Evolutionary conservation across 768 basidiomycete genomes (phyloP), one percentile per base, ranked within the genome.

Genomic region (Tulasnella sp.): DNA sequence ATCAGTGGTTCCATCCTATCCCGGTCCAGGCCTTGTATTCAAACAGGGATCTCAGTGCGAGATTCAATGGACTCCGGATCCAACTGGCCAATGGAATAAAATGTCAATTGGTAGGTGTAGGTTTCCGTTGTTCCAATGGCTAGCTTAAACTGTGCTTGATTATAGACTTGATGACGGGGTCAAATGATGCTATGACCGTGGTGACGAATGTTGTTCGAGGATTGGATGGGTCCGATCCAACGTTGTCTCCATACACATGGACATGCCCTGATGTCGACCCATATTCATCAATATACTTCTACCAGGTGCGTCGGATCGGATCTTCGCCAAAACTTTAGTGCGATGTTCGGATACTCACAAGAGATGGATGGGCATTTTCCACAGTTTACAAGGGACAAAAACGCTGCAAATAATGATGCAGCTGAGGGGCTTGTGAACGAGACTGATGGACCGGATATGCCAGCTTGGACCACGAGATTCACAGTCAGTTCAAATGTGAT

Each of bases 381-480:
- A 6, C 28, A 45, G 43, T 27, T 45, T 7, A 25, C 43, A 5
- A n/a, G n/a, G n/a, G n/a, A n/a, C 8, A 64, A 66, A 33, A 57
- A 59, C 22, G 59, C 58, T 8, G 58, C 62, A 43, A 42, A 20
- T 13, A 16, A 55, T 8, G 49, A 58, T 27, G 50, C n/a, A n/a
- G n/a, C n/a, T n/a, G n/a, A n/a, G n/a, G n/a, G n/a, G n/a, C n/a
- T n/a, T n/a, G n/a, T n/a, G n/a, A n/a, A n/a, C n/a, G n/a, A n/a
- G n/a, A n/a, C n/a, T n/a, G n/a, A n/a, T n/a, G n/a, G n/a, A n/a
- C 22, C 40, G 35, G 13, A 40, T 28, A 28, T 28, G n/a, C 37
- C 62, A 4, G 53, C 56, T 15, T 70, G 69, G 68, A 70, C 69
- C 0, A 61, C 67, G 4, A 65, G 69, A 2, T 70, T 70, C 53